phyloP scores from a whole-genome alignment of 2,329 filamentous ascomycete genomes.

The Aspergillus terreus region DNA sequence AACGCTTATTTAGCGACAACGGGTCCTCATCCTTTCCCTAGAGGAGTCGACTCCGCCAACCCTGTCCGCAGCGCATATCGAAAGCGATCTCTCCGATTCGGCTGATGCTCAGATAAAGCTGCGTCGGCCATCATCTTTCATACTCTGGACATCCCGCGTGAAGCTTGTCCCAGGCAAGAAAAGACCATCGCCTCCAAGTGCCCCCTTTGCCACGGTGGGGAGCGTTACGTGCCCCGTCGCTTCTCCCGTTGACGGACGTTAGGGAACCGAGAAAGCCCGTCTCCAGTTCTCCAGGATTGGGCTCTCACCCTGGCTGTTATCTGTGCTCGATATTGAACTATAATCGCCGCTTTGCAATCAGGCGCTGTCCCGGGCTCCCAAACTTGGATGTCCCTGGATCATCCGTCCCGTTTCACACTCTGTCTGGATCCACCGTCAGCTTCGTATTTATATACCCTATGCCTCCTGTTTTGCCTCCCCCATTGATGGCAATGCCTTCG shows the following conservation, averaged over 20 bases:
- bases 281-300: constrained; percentile 14
- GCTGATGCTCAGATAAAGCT: neutral
- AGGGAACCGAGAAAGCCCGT: constrained; percentile 14
- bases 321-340: constrained; percentile 8
- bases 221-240: constrained; percentile 7
- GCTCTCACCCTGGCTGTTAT: constrained; percentile 10
- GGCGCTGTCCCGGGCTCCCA: neutral
- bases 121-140: neutral
- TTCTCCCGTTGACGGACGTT: constrained; percentile 1
- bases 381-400: neutral
- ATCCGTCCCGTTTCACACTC: neutral
- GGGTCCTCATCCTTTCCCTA: neutral
- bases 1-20: neutral
- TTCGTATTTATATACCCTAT: constrained; percentile 21
- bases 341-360: constrained; percentile 3
- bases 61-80: neutral
- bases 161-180: constrained; percentile 13
- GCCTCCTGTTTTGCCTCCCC: constrained; percentile 28
- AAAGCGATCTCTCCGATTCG: neutral
- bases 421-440: constrained; percentile 7
- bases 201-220: constrained; percentile 10
- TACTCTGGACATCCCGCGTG: constrained; percentile 8
- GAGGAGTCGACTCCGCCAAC: neutral
- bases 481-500: constrained; percentile 28
- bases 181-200: constrained; percentile 8